Conservation (phyloP, 805 yeast genomes). For the Wickerhamiella brachini region DNA sequence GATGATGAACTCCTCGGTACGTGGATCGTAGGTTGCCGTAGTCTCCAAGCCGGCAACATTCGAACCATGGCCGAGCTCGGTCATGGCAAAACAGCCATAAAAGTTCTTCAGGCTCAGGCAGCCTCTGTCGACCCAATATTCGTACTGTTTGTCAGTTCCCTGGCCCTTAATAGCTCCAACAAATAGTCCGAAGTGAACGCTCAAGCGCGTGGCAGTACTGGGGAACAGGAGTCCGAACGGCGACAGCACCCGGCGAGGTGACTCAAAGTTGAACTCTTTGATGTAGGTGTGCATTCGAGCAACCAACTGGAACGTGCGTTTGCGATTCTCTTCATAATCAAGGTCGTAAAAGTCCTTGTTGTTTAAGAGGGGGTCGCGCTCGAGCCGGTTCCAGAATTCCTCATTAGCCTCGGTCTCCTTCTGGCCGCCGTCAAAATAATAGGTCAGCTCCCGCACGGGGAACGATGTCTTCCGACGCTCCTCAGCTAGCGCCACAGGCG, state of each 20-base stretch:
- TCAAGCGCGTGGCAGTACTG: constrained; percentile 64
- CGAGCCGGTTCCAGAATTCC: constrained; percentile 31
- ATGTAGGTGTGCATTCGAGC: constrained; percentile 17
- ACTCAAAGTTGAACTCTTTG: constrained; percentile 16
- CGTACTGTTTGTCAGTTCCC: constrained; percentile 72
- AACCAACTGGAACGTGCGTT: constrained; percentile 25
- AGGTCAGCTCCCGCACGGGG: constrained; percentile 26
- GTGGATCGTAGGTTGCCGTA: constrained; percentile 65
- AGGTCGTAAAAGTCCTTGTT: constrained; percentile 33
- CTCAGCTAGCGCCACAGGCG: constrained; percentile 24
- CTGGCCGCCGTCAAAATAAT: constrained; percentile 30
- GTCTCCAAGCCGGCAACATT: constrained; percentile 90
- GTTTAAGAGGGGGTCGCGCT: constrained; percentile 38
- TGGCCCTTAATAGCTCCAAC: constrained; percentile 70
- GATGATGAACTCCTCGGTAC: constrained; percentile 53
- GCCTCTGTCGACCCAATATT: constrained; percentile 66
- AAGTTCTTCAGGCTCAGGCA: constrained; percentile 25
- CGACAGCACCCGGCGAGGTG: constrained; percentile 17
- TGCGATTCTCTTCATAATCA: constrained; percentile 25
- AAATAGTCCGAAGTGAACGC: constrained; percentile 80
- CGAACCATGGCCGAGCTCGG: constrained; percentile 86
- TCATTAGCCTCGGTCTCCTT: constrained; percentile 28
- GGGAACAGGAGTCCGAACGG: constrained; percentile 42
- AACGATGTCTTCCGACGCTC: constrained; percentile 29
- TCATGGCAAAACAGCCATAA: constrained; percentile 87